A percentile compares a stretch with the other conserved stretches of the same genome.
Conservation (phyloP, 1,284 basidiomycete genomes). For the Vanrija humicola region DNA sequence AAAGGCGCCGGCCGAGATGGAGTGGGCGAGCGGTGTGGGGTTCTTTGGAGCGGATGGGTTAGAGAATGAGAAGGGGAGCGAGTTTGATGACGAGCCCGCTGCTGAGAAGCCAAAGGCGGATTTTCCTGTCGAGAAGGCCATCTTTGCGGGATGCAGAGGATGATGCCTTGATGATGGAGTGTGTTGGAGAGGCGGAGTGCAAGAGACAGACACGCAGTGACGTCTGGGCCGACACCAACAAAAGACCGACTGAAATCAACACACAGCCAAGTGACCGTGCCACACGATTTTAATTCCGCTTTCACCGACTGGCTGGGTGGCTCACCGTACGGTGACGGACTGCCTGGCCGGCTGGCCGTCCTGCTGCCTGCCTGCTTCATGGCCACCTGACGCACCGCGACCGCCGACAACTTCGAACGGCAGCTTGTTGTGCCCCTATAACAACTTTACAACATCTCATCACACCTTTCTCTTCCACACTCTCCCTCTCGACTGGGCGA, state of each 20-base stretch:
- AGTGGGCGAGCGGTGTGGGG: conserved; percentile 15
- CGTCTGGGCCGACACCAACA: neutral
- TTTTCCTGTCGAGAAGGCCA: no score
- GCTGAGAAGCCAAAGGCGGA: neutral
- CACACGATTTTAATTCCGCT: neutral
- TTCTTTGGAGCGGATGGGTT: conserved; percentile 11
- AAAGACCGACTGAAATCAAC: neutral
- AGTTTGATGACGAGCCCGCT: conserved; percentile 7
- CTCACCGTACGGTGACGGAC: no score
- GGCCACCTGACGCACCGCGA: no score
- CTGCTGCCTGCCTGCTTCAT: no score
- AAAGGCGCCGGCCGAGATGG: conserved; percentile 7
- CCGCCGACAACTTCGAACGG: no score
- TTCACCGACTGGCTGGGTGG: no score
- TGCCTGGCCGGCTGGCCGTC: no score
- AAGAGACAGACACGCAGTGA: neutral
- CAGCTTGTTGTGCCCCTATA: neutral
- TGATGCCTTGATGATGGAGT: no score
- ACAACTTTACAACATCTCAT: neutral
- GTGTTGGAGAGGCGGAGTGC: no score
- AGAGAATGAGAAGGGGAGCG: conserved; percentile 9
- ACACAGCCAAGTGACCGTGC: neutral
- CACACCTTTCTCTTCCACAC: neutral
- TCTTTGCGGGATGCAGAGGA: no score
- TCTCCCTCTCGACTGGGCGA: neutral